phyloP scores from a whole-genome alignment of 345 rosid genomes.

The Conringia planisiliqua region DNA sequence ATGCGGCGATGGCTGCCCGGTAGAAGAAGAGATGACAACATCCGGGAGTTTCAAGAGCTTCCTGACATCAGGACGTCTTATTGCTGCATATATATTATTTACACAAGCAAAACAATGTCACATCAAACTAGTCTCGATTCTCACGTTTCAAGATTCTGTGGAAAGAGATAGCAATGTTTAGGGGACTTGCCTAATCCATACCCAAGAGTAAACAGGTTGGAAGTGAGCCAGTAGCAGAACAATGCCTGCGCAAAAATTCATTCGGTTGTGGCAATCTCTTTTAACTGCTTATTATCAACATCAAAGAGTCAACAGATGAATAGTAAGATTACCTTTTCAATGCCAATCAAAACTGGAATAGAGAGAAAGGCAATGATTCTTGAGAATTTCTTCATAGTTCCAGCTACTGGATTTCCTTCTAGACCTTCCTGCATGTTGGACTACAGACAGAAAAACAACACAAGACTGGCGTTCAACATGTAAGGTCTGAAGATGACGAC shows the following conservation, averaged over 20 bases:
- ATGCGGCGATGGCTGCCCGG: constrained; percentile 14
- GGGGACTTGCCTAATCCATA: constrained; percentile 43
- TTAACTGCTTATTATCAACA: background rate
- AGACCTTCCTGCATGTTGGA: constrained; percentile 59
- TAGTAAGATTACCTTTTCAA: constrained; percentile 38
- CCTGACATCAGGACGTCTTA: constrained; percentile 43
- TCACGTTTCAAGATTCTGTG: background rate
- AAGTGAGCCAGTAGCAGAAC: constrained; percentile 54
- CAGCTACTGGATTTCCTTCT: constrained; percentile 58
- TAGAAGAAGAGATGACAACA: constrained; percentile 17
- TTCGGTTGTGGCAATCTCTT: background rate
- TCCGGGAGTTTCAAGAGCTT: constrained; percentile 39
- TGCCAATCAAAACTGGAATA: constrained; percentile 51
- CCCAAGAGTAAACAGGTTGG: constrained; percentile 44
- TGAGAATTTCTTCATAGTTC: constrained; percentile 56
- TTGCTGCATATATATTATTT: constrained; percentile 24
- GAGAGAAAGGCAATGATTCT: constrained; percentile 49
- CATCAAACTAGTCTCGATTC: background rate
- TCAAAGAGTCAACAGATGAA: background rate
- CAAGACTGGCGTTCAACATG: background rate
- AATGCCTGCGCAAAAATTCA: constrained; percentile 38
- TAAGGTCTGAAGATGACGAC: background rate
- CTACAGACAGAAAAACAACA: constrained; percentile 11
- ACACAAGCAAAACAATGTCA: constrained; percentile 19
- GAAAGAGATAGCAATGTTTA: background rate